Conservation (phyloP, 257 asterid species). For the Solanum boliviense region DNA sequence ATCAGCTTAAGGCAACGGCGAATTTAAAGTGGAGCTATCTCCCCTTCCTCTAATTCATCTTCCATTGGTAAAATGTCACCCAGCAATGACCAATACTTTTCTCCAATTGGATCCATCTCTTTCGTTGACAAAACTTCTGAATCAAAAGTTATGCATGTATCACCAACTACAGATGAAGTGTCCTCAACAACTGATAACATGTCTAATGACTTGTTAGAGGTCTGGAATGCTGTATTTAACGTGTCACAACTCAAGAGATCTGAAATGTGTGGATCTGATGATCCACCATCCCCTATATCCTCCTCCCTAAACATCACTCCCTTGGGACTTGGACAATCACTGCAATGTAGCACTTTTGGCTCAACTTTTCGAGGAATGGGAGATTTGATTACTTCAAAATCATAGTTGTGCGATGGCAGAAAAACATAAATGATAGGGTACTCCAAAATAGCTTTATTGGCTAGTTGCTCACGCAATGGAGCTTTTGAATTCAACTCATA, state of each 20-base stretch:
- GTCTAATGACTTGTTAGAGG: constrained; percentile 4
- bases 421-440: constrained; percentile 74
- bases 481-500: constrained; percentile 36
- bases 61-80: constrained; percentile 8
- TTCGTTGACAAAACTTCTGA: constrained; percentile 19
- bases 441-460: constrained; percentile 48
- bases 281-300: constrained; percentile 41
- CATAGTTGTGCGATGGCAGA: constrained; percentile 57
- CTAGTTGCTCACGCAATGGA: constrained; percentile 58
- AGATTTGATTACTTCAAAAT: constrained; percentile 46
- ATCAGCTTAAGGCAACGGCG: not conserved
- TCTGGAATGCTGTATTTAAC: not conserved
- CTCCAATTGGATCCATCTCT: constrained; percentile 9
- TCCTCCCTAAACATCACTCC: constrained; percentile 64
- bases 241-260: constrained; percentile 27
- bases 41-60: constrained; percentile 86
- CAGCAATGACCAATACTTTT: not conserved
- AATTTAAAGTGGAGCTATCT: constrained; percentile 23
- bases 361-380: constrained; percentile 13
- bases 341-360: constrained; percentile 13
- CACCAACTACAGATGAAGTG: not conserved
- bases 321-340: constrained; percentile 23
- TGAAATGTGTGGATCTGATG: constrained; percentile 25
- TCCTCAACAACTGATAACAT: not conserved
- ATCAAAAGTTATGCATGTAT: constrained; percentile 25